Percentiles rank a stretch among this genome's conserved stretches.
Conservation (phyloP, 1,284 basidiomycete species). For the Microbotryum saponariae region DNA sequence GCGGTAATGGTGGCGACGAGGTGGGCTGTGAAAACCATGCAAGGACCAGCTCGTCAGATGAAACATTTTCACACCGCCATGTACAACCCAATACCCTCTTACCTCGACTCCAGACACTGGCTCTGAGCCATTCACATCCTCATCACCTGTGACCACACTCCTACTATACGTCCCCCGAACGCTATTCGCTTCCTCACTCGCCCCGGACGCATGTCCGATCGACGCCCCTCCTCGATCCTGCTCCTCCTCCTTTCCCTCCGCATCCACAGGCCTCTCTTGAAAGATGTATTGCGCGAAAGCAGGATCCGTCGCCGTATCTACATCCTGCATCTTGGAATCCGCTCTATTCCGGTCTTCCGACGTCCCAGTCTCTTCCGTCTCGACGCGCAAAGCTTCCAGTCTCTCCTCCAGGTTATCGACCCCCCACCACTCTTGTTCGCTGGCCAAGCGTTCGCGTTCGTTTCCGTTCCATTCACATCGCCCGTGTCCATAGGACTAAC, state of each 20-base stretch:
- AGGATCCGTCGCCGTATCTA: background rate
- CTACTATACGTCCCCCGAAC: conserved; percentile 23
- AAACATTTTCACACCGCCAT: background rate
- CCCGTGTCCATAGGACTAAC: conserved; percentile 28
- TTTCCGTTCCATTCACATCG: background rate
- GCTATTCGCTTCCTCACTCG: conserved; percentile 24
- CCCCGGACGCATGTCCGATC: background rate
- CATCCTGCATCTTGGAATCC: background rate
- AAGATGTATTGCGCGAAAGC: conserved; percentile 25
- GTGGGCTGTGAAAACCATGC: background rate
- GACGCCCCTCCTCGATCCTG: too few relatives aligned
- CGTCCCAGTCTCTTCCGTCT: background rate
- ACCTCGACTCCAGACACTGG: background rate
- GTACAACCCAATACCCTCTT: conserved; percentile 4
- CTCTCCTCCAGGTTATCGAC: conserved; percentile 7
- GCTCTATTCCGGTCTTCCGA: background rate
- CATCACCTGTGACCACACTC: conserved; percentile 14
- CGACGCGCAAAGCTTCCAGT: conserved; percentile 4
- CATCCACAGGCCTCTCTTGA: background rate
- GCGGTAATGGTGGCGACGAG: conserved; percentile 19
- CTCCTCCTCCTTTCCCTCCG: background rate
- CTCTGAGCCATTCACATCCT: conserved; percentile 4
- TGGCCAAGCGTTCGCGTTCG: background rate
- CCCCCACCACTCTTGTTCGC: conserved; percentile 1
- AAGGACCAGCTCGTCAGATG: too few relatives aligned